A percentile compares a stretch with the other conserved stretches of the same genome.
Evolutionary conservation across 2,329 filamentous ascomycete species (phyloP).

Genomic region (Epichloe elymi): DNA sequence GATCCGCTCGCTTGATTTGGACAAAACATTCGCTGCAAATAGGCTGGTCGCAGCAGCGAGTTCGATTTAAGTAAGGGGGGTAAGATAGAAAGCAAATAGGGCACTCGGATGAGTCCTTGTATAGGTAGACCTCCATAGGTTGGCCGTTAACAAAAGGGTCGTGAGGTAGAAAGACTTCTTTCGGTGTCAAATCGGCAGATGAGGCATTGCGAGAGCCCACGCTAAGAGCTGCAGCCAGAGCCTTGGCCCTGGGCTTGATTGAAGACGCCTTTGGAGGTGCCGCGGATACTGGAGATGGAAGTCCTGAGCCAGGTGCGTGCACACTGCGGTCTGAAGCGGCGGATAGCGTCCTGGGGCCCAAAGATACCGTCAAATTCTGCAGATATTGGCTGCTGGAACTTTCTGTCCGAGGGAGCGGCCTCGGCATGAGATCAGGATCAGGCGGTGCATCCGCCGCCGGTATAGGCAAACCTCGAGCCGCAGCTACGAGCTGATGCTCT

Average conservation of each 20-base stretch:
- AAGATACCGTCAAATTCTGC: conserved; percentile 65
- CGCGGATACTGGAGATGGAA: conserved; percentile 36
- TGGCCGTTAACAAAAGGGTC: conserved; percentile 93
- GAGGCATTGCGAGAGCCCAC: conserved; percentile 61
- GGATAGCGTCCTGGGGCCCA: conserved; percentile 64
- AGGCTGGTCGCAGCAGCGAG: conserved; percentile 85
- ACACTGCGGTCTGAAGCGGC: conserved; percentile 57
- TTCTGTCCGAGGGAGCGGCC: conserved; percentile 28
- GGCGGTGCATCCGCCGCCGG: conserved; percentile 75
- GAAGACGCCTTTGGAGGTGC: conserved; percentile 35
- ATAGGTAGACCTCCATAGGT: conserved; percentile 80
- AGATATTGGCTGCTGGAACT: conserved; percentile 44
- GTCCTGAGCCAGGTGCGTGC: conserved; percentile 44
- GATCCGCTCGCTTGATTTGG: conserved; percentile 90
- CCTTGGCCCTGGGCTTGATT: conserved; percentile 78
- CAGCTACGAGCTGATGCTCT: conserved; percentile 88
- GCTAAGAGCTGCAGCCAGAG: conserved; percentile 68
- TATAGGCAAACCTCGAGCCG: conserved; percentile 69
- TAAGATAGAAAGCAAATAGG: conserved; percentile 96
- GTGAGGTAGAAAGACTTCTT: conserved; percentile 65
- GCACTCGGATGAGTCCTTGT: conserved; percentile 82
- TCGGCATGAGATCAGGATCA: conserved; percentile 47
- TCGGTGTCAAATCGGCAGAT: conserved; percentile 56
- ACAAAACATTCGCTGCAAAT: conserved; percentile 99
- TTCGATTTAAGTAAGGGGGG: conserved; percentile 90